phyloP scores from a whole-genome alignment of 2,329 filamentous ascomycete species.

The Ophiosphaerella narmari region DNA sequence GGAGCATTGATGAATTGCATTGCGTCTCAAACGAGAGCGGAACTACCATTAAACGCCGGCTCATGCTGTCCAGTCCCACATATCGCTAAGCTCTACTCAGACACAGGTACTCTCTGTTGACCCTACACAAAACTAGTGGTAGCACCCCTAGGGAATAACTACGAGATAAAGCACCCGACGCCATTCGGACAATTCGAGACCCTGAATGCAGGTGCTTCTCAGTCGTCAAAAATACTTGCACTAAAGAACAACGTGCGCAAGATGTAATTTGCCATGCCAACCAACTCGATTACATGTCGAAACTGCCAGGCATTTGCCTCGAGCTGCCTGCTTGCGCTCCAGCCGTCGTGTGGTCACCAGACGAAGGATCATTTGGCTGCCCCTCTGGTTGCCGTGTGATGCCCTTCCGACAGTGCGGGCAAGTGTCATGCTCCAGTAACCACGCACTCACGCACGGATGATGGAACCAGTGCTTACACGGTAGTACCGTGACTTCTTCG shows the following conservation, averaged over 20 bases:
- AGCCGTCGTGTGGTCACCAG: conserved; percentile 9
- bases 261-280: too few species aligned
- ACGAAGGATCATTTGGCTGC: conserved; percentile 20
- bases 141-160: too few species aligned
- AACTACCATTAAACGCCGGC: neutral
- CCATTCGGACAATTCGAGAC: too few species aligned
- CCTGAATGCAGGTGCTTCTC: too few species aligned
- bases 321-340: conserved; percentile 11
- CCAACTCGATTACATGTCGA: conserved; percentile 10
- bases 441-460: conserved; percentile 79
- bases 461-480: conserved; percentile 95
- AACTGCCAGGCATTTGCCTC: conserved; percentile 37
- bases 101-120: too few species aligned
- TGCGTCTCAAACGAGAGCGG: too few species aligned
- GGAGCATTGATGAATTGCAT: too few species aligned
- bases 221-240: too few species aligned
- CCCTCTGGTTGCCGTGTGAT: conserved; percentile 47
- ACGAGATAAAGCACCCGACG: too few species aligned
- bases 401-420: conserved; percentile 74
- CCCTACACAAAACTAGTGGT: too few species aligned
- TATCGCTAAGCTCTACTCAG: neutral
- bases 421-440: conserved; percentile 90
- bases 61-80: neutral
- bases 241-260: too few species aligned
- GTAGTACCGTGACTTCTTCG: conserved; percentile 75